A percentile compares a stretch with the other conserved stretches of the same genome.
These are phyloP conservation scores for Tylopilus plumbeoviolaceoides DNA, from an alignment of 768 basidiomycete genomes.

Conservation along the genomic window DNA sequence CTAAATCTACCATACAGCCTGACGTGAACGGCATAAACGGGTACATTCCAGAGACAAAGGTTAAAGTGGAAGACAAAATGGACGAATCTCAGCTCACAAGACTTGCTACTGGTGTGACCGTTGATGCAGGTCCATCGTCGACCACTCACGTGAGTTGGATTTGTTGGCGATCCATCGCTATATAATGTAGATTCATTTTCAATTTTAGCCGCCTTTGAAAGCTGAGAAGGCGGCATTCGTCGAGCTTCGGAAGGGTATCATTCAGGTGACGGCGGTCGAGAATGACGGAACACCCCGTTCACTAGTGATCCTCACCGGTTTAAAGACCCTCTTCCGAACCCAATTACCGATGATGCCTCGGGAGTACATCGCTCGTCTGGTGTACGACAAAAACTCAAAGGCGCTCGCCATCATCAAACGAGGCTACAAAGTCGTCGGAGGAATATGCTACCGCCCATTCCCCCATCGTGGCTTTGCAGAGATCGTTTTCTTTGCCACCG, in stretches of 20 bases:
- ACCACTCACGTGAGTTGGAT: constrained; percentile 43
- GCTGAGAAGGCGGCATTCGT: constrained; percentile 74
- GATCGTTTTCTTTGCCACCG: constrained; percentile 98
- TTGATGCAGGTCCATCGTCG: constrained; percentile 54
- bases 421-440: constrained; percentile 94
- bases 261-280: constrained; percentile 77
- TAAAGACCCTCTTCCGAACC: constrained; percentile 95
- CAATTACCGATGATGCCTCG: constrained; percentile 99
- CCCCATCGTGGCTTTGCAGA: constrained; percentile 94
- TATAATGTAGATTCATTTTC: constrained; percentile 7
- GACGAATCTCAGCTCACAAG: constrained; percentile 73
- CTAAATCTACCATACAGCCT: too few species aligned
- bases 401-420: constrained; percentile 91
- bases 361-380: constrained; percentile 95
- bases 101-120: constrained; percentile 74
- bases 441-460: constrained; percentile 96
- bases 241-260: constrained; percentile 80
- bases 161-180: neutral
- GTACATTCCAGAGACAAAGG: constrained; percentile 44
- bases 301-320: constrained; percentile 82
- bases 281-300: constrained; percentile 78
- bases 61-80: constrained; percentile 77
- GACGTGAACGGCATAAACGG: constrained; percentile 46
- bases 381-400: constrained; percentile 90
- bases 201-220: constrained; percentile 46